Conservation (phyloP, 768 basidiomycete species). For the Pulveroboletus frians region DNA sequence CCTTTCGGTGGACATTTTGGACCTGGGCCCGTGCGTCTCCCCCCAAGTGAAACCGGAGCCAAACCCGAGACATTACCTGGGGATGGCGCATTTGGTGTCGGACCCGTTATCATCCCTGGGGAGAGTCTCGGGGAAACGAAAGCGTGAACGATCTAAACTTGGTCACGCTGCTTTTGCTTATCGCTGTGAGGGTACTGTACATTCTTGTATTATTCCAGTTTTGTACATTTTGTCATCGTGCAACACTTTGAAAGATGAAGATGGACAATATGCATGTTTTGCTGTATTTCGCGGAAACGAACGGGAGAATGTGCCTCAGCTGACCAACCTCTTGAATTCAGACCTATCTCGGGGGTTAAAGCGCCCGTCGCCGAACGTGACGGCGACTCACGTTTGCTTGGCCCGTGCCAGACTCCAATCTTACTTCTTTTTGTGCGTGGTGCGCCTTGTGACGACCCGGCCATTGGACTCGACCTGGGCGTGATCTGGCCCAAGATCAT, state of each 20-base stretch:
- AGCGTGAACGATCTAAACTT: background rate
- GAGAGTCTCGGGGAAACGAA: constrained; percentile 23
- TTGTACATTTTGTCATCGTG: constrained; percentile 1
- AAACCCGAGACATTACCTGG: constrained; percentile 23
- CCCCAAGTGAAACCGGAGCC: constrained; percentile 20
- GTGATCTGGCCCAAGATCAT: constrained; percentile 26
- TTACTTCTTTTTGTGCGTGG: constrained; percentile 6
- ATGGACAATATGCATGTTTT: background rate
- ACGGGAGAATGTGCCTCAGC: background rate
- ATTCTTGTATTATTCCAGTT: constrained; percentile 1
- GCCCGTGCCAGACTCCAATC: constrained; percentile 3
- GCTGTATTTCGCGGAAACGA: background rate
- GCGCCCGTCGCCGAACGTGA: background rate
- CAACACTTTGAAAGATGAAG: background rate
- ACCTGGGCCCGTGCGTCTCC: constrained; percentile 18
- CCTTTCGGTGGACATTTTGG: constrained; percentile 12
- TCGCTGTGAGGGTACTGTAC: background rate
- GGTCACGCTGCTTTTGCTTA: no score
- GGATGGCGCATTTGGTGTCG: constrained; percentile 23
- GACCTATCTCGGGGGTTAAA: background rate
- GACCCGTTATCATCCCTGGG: constrained; percentile 24
- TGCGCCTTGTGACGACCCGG: constrained; percentile 17
- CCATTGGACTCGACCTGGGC: constrained; percentile 22
- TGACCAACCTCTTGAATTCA: constrained; percentile 5
- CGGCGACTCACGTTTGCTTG: constrained; percentile 14